These are phyloP conservation scores for Olyra latifolia DNA, from an alignment of 176 grass and related monocot genomes.

Conservation along the genomic window DNA sequence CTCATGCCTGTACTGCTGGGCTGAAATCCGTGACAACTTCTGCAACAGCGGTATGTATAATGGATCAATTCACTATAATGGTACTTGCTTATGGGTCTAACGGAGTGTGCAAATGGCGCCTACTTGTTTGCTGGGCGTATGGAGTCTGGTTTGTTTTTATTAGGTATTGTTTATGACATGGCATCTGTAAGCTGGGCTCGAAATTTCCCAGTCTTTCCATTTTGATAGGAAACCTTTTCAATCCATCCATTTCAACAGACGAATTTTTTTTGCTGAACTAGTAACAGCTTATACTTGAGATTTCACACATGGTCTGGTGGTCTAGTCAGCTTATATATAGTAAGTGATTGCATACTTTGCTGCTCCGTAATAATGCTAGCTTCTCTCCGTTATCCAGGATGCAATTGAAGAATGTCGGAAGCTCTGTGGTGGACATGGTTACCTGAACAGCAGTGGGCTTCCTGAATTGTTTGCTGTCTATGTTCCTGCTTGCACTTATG, in stretches of 20 bases:
- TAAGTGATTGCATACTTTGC: neutral
- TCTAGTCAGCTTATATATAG: neutral
- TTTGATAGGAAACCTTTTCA: neutral
- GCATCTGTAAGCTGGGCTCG: neutral
- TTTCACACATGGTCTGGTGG: conserved; percentile 8
- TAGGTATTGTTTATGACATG: neutral
- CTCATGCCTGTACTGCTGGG: conserved; percentile 96
- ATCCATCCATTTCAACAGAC: neutral
- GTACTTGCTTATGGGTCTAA: neutral
- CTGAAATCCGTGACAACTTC: conserved; percentile 94
- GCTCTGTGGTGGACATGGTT: conserved; percentile 95
- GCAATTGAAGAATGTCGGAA: conserved; percentile 98
- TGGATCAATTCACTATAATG: neutral
- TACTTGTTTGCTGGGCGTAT: neutral
- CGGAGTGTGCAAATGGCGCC: neutral
- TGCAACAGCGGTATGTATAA: conserved; percentile 73
- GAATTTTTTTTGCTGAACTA: neutral
- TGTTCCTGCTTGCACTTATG: conserved; percentile 98
- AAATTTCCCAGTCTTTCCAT: neutral
- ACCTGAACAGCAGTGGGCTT: conserved; percentile 93
- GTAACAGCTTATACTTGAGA: neutral
- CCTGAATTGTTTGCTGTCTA: conserved; percentile 97
- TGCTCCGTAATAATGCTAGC: neutral
- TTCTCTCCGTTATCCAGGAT: conserved; percentile 54
- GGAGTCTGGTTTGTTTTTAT: conserved; percentile 2